Conservation (phyloP, 805 yeast species). For the Priceomyces medius region DNA sequence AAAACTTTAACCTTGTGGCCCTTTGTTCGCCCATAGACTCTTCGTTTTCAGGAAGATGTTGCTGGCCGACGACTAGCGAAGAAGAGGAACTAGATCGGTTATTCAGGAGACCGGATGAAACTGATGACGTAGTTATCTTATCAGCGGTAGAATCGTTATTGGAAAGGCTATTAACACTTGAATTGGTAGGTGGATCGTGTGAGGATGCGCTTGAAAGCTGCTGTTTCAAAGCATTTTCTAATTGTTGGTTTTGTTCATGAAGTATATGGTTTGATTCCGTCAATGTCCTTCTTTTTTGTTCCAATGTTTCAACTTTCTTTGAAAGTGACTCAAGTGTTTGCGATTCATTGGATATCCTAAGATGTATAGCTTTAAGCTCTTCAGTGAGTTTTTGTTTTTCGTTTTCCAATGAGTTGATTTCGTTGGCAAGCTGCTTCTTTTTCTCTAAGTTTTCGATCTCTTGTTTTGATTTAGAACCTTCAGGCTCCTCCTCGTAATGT, state of each 20-base stretch:
- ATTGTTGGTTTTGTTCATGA: constrained; percentile 19
- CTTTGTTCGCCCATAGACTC: constrained; percentile 25
- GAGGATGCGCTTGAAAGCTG: constrained; percentile 1
- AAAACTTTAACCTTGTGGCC: constrained; percentile 44
- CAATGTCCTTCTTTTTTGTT: constrained; percentile 45
- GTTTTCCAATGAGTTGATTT: constrained; percentile 23
- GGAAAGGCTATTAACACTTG: constrained; percentile 2
- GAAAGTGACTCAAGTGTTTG: constrained; percentile 42
- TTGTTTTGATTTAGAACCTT: constrained; percentile 19
- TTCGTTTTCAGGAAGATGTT: constrained; percentile 9
- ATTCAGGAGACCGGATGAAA: constrained; percentile 3
- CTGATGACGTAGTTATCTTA: constrained; percentile 1
- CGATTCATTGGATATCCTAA: constrained; percentile 41
- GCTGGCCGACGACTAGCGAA: constrained; percentile 8
- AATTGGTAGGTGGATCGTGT: constrained; percentile 2
- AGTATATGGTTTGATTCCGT: constrained; percentile 23
- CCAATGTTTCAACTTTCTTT: constrained; percentile 54
- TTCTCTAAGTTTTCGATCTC: constrained; percentile 41
- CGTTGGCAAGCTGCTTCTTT: constrained; percentile 22
- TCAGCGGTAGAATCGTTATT: constrained; percentile 3
- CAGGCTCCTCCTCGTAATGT: constrained; percentile 8
- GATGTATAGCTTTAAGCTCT: constrained; percentile 38
- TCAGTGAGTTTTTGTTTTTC: constrained; percentile 22
- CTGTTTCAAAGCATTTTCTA: constrained; percentile 6
- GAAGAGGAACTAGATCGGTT: constrained; percentile 18